Evolutionary conservation across 2,329 filamentous ascomycete genomes (phyloP), one percentile per base, ranked within the genome.

Genomic region (Tolypocladium tropicale): DNA sequence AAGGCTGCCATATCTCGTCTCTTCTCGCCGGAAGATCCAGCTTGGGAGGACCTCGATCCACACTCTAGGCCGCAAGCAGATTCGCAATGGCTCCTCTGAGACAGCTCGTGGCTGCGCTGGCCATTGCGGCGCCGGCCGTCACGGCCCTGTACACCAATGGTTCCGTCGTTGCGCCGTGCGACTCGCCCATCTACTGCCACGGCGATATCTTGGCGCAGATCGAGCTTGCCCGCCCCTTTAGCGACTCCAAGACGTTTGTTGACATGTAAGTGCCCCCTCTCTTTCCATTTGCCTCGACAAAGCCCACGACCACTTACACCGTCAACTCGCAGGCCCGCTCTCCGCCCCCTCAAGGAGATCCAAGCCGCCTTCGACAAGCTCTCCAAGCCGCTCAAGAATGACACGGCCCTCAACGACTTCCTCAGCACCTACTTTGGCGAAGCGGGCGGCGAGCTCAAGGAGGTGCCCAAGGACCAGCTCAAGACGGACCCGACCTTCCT

Each of bases 191-290:
- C 23, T 88, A 88, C 69, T 88, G 85, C 65, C 77, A 83, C 60
- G 85, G 85, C 52, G 80, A 85, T 0, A 75, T 88, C 14, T 74
- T 88, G 3, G 74, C 77, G 58, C 75, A 82, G 59, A 78, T 88
- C 52, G 78, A 88, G 70, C 73, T 87, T 11, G 84, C 84, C 2
- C 74, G 72, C 28, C 84, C 84, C 0, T 88, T 87, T 61, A 70
- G 74, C 16, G 85, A 88, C 70, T 87, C 83, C 58, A 88, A 88
- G 75, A 86, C 83, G 1, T 88, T 86, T 65, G 85, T 88, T 48
- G 85, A 88, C 65, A 82, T 86, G 81, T 83, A 72, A 71, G 74
- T 70, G n/a, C 11, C 25, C 4, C 32, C 23, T 25, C 11, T n/a
- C n/a, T n/a, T 39, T 18, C 12, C 7, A 6, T 10, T 2, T 11